These are phyloP conservation scores for Edaphochlamys debaryana DNA, from an alignment of 139 green algal species.

Conservation along the genomic window DNA sequence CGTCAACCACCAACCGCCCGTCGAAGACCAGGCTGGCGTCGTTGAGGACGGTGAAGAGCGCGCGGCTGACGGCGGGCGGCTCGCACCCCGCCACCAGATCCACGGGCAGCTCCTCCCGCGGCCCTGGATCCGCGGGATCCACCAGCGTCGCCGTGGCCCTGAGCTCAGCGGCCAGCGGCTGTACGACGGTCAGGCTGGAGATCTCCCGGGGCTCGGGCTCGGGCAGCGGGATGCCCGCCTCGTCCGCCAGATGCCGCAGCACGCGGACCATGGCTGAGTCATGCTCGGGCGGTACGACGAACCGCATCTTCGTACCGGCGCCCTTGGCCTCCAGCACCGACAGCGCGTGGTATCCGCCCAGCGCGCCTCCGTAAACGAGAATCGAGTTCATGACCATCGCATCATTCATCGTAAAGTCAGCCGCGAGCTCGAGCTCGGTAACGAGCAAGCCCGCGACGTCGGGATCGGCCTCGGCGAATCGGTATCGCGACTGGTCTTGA, in stretches of 20 bases:
- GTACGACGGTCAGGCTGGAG: neutral
- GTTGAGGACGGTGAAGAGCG: slow-evolving; percentile 65
- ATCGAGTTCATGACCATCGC: slow-evolving; percentile 45
- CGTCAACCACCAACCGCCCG: slow-evolving; percentile 78
- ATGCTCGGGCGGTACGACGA: slow-evolving; percentile 12
- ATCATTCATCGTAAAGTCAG: slow-evolving; percentile 50
- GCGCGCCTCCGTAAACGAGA: slow-evolving; percentile 57
- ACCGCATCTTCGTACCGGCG: slow-evolving; percentile 22
- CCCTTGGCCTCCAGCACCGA: slow-evolving; percentile 43
- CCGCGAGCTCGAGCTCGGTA: slow-evolving; percentile 53
- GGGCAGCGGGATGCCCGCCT: slow-evolving; percentile 39
- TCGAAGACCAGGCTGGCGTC: slow-evolving; percentile 71
- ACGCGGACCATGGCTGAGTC: slow-evolving; percentile 30
- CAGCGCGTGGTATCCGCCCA: slow-evolving; percentile 58
- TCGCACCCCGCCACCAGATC: slow-evolving; percentile 70
- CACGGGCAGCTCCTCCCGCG: slow-evolving; percentile 16
- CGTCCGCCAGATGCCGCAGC: slow-evolving; percentile 34
- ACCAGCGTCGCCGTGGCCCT: slow-evolving; percentile 43
- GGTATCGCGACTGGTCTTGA: slow-evolving; percentile 46
- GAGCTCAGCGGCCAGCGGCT: slow-evolving; percentile 62
- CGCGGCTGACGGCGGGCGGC: slow-evolving; percentile 28
- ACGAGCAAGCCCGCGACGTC: slow-evolving; percentile 48
- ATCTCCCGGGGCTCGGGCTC: slow-evolving; percentile 17
- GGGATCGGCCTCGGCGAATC: slow-evolving; percentile 38
- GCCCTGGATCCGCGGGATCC: neutral